Base-by-base conservation (phyloP, 164 flowering plant species). In the Litsea cubeba region DNA sequence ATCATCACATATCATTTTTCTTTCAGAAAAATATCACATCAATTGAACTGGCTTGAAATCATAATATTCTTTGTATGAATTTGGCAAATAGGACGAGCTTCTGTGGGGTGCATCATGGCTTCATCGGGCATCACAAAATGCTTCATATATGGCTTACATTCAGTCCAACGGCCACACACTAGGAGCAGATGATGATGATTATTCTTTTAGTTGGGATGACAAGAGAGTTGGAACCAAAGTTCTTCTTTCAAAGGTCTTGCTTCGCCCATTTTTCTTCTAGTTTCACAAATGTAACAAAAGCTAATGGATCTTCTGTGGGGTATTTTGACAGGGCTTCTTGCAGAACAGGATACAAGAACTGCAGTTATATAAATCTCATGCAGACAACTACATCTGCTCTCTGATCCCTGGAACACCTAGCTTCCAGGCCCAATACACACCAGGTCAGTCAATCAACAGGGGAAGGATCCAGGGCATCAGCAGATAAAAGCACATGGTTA, bases 101-200 rank as follows among this genome's bases (percentile, higher is more conserved):
- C 85, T 95, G 22, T 94, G 99, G 99, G 98, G 95, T 28, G 99
- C 99, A n/a, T 85, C 99, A 49, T 95, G 99, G 99, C 76, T 95
- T 26, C 88, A 90, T 72, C 80, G 79, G 76, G 99, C 98, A 18
- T 82, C 99, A 50, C 72, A 81, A 62, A 71, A 92, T 70, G 30
- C 50, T 54, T 78, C 89, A 1, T 93, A 90, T 79, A 62, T 91
- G 80, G 51, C 79, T 1, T 95, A 95, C 84, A 93, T 95, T 72
- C 88, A 88, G 68, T 79, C 90, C 67, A 95, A 95, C 49, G 99
- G 98, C 64, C 95, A 85, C 72, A 88, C 84, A 0, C 24, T 91
- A 51, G 99, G 99, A 4, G 95, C 97, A 1, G 87, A 89, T 58
- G 92, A 91, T 11, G 95, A 89, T 74, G 94, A 82, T 77, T 88